phyloP scores from a whole-genome alignment of 1,139 yeast species.

The Yamadazyma dendronema region DNA sequence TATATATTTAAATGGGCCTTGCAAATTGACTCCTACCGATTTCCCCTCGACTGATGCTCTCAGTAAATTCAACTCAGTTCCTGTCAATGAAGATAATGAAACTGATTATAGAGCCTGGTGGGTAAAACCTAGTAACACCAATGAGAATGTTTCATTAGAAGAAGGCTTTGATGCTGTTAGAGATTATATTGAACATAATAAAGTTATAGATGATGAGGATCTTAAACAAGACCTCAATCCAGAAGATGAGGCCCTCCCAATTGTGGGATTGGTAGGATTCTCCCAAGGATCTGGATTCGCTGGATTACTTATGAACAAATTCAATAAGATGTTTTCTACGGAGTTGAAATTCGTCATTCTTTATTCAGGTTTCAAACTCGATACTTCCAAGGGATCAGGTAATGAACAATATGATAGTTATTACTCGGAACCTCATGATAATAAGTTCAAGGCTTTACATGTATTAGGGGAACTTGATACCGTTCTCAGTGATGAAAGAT shows the following conservation, averaged over 20 bases:
- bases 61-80: slow-evolving; percentile 37
- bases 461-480: slow-evolving; percentile 88
- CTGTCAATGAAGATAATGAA: slow-evolving; percentile 24
- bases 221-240: slow-evolving; percentile 20
- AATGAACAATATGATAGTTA: slow-evolving; percentile 23
- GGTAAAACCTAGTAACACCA: slow-evolving; percentile 24
- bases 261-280: slow-evolving; percentile 44
- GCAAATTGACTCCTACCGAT: slow-evolving; percentile 60
- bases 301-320: slow-evolving; percentile 36
- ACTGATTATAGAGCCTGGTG: slow-evolving; percentile 38
- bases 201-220: slow-evolving; percentile 32
- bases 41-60: slow-evolving; percentile 54
- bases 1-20: slow-evolving; percentile 77
- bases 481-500: slow-evolving; percentile 74
- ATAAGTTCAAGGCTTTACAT: slow-evolving; percentile 53
- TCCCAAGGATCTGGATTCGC: slow-evolving; percentile 55
- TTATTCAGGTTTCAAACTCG: slow-evolving; percentile 74
- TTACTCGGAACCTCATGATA: slow-evolving; percentile 30
- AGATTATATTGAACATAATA: slow-evolving; percentile 30
- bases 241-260: slow-evolving; percentile 28
- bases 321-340: slow-evolving; percentile 27
- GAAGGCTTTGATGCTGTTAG: slow-evolving; percentile 29
- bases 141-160: slow-evolving; percentile 26
- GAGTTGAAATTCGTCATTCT: slow-evolving; percentile 62
- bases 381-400: slow-evolving; percentile 40